Base-by-base conservation (phyloP, 1,284 basidiomycete species). In the Trametes polyzona region DNA sequence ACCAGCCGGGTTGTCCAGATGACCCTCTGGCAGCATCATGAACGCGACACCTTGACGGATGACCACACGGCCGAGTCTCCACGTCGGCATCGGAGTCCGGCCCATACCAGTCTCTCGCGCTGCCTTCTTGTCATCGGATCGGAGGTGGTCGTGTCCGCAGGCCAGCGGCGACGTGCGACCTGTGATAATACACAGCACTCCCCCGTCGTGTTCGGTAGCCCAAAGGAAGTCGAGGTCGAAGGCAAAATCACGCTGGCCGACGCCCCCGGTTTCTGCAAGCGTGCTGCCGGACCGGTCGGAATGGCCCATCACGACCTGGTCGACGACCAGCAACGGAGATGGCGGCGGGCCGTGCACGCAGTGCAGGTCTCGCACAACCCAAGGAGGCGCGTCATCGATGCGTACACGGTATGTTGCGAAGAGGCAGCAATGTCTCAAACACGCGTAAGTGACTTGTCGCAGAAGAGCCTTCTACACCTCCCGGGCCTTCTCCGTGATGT, bases 361-460 rank as follows among this genome's bases (percentile, higher is more conserved):
- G 23, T 4, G 29, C 29, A 19, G 30, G 43, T 30, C 17, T 46
- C 41, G 17, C 23, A 9, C 24, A 29, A 24, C 19, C 21, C 21
- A 33, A 19, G 11, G 37, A 17, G 17, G 17, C 29, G 30, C 51
- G 51, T 52, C 51, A 46, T 29, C 8, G 41, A 14, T n/a, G 12
- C 21, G 42, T 39, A 43, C 43, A 50, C n/a, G 10, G n/a, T n/a
- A n/a, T n/a, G n/a, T n/a, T n/a, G n/a, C n/a, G n/a, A n/a, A 24
- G 12, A 30, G 43, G 46, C 10, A 32, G 29, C 41, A 48, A 46
- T 50, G 55, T 56, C 48, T 56, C 55, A 52, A 26, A 47, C 36
- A 24, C 35, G 43, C 35, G 37, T 32, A n/a, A 36, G 27, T 32
- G 43, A 40, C n/a, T 14, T 52, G 42, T 46, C 55, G 48, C 37